These are phyloP conservation scores for Hymenoscyphus scutula DNA, from an alignment of 2,329 filamentous ascomycete species.

Conservation along the genomic window DNA sequence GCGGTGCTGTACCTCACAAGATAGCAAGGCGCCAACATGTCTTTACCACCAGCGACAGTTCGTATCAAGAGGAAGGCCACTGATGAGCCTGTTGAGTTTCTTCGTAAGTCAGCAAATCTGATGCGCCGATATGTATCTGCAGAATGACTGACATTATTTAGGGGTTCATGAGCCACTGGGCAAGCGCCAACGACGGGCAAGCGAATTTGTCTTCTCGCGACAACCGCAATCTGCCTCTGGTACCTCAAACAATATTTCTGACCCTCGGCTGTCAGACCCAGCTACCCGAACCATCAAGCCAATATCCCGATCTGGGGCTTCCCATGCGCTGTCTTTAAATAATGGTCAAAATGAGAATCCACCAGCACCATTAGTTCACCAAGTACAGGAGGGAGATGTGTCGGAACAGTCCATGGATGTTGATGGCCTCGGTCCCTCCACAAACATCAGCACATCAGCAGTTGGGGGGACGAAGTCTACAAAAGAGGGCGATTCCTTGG, in stretches of 20 bases:
- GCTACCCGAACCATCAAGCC: conserved; percentile 24
- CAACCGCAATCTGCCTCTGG: conserved; percentile 20
- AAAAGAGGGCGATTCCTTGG: not conserved
- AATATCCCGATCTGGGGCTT: conserved; percentile 15
- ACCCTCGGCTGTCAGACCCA: conserved; percentile 12
- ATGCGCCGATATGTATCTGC: not conserved
- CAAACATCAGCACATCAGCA: not conserved
- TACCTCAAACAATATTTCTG: conserved; percentile 8
- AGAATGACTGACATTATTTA: conserved; percentile 14
- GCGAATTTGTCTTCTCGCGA: conserved; percentile 33
- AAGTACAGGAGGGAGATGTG: not conserved
- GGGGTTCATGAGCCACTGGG: conserved; percentile 33
- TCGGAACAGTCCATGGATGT: not conserved
- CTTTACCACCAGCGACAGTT: conserved; percentile 34
- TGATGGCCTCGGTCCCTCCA: not conserved
- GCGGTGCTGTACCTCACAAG: not conserved
- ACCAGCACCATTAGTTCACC: too few relatives aligned
- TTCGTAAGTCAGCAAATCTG: conserved; percentile 29
- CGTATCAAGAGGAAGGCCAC: conserved; percentile 37
- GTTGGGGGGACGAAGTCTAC: not conserved
- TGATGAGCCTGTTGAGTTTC: conserved; percentile 36
- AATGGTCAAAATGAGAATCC: not conserved
- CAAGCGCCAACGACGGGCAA: conserved; percentile 27
- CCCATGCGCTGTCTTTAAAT: not conserved
- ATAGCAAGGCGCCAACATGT: conserved; percentile 22